Evolutionary conservation across 2,329 filamentous ascomycete species (phyloP).

Genomic region (Diplodia corticola): DNA sequence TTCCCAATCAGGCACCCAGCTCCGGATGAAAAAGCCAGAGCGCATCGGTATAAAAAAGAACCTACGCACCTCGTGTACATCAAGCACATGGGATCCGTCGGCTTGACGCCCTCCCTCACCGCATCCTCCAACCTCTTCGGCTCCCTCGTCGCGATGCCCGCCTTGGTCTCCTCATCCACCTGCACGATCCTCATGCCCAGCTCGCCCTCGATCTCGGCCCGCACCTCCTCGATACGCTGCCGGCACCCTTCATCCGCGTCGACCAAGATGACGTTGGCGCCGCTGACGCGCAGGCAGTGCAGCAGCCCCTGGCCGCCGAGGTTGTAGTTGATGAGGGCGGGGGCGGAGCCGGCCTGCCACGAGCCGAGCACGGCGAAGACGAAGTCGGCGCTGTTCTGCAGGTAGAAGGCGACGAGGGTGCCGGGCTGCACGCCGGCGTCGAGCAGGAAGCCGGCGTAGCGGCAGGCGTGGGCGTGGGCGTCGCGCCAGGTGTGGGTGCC

Average conservation of each 20-base stretch:
- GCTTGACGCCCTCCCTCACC: constrained; percentile 44
- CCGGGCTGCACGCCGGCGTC: constrained; percentile 55
- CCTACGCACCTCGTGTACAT: constrained; percentile 55
- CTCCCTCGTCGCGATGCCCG: constrained; percentile 48
- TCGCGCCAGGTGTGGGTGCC: constrained; percentile 56
- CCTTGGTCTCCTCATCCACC: constrained; percentile 50
- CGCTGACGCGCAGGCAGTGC: constrained; percentile 64
- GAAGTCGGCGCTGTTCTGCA: constrained; percentile 69
- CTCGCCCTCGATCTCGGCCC: constrained; percentile 51
- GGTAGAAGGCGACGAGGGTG: constrained; percentile 65
- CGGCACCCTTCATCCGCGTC: constrained; percentile 51
- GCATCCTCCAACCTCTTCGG: constrained; percentile 33
- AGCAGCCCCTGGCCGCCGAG: constrained; percentile 63
- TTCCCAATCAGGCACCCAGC: neutral
- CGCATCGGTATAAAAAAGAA: neutral
- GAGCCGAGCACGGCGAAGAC: constrained; percentile 58
- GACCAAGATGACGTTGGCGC: constrained; percentile 58
- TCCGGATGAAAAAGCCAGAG: constrained; percentile 57
- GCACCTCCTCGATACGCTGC: constrained; percentile 49
- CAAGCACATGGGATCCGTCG: constrained; percentile 56
- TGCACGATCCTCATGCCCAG: constrained; percentile 60
- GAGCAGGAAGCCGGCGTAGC: constrained; percentile 42
- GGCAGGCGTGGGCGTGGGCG: constrained; percentile 38
- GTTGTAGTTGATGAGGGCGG: constrained; percentile 72
- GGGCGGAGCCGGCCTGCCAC: constrained; percentile 66